Evolutionary conservation across 805 yeast species (phyloP).

Genomic region (Yarrowia sp.): DNA sequence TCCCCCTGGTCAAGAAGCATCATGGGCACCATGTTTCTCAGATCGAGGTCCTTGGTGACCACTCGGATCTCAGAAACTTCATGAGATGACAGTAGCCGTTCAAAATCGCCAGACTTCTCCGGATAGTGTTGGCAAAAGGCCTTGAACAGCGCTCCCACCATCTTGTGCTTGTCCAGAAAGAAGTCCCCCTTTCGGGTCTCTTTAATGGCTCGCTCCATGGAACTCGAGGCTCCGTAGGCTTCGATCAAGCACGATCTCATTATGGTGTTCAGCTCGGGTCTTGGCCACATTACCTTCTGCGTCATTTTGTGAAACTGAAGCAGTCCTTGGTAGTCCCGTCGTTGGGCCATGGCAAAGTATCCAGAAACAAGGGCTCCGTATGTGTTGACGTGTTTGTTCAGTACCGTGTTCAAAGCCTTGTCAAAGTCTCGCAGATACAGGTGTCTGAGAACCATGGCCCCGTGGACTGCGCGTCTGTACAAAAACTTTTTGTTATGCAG

Average conservation of each 20-base stretch:
- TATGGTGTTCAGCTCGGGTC: background rate
- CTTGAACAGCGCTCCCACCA: background rate
- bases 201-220: conserved; percentile 1
- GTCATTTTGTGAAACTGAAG: background rate
- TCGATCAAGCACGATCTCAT: conserved; percentile 7
- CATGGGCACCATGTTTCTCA: conserved; percentile 19
- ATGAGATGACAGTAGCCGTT: conserved; percentile 14
- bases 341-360: background rate
- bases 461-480: too few species aligned
- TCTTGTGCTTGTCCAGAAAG: too few species aligned
- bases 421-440: conserved; percentile 2
- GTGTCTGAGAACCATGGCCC: too few species aligned
- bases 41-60: conserved; percentile 13
- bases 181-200: too few species aligned
- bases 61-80: conserved; percentile 4
- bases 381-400: background rate
- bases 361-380: background rate
- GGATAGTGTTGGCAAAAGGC: conserved; percentile 23
- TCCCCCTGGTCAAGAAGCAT: conserved; percentile 1
- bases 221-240: background rate
- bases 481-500: too few species aligned
- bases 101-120: conserved; percentile 12
- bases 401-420: background rate
- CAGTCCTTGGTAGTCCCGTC: conserved; percentile 7
- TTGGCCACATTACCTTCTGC: background rate